Base-by-base conservation (phyloP, 257 asterid species). In the Dorcoceras hygrometricum region DNA sequence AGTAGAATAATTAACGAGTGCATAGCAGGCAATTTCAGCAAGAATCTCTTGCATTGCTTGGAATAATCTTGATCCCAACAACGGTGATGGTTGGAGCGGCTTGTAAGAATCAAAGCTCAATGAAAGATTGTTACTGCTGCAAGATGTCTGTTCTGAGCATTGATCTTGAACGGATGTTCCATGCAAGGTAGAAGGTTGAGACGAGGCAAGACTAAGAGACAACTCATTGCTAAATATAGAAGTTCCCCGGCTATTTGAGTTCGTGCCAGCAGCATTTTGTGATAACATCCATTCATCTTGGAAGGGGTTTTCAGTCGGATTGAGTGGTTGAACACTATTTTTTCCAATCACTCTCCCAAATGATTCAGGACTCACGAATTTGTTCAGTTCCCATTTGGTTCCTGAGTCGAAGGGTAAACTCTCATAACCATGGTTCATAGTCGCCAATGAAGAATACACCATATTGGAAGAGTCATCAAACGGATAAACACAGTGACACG, bases 11-110 rank as follows among this genome's bases (percentile, higher is more conserved):
- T 71, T 66, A 25, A 80, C 86, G 0, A 85, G 82, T 4, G 89
- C 87, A 48, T 54, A 82, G 60, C 57, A 73, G 31, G 97, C 89
- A 4, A 89, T 73, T 56, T 87, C 87, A 31, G 86, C 93, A 22
- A 92, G 93, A 46, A 92, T 76, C 63, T 89, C 95, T 69, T 86
- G 98, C 87, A 92, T 79, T 48, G 85, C 87, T 4, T 66, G 78
- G 59, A 86, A 68, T 55, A 84, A 92, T 25, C 69, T 74, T 4
- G 96, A 85, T 27, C 89, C 88, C 2, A 83, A 54, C 63, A 78
- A 8, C 5, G 76, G 82, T 1, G 95, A 80, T 48, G 75, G 64
- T 73, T 78, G 79, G 34, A 48, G 59, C 0, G 87, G 76, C 80
- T 74, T 81, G 36, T 82, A 57, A 3, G 92, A 80, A 51, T 54